Conservation (phyloP, 192 early-diverging fungal species). For the Neocallimastix lanati region DNA sequence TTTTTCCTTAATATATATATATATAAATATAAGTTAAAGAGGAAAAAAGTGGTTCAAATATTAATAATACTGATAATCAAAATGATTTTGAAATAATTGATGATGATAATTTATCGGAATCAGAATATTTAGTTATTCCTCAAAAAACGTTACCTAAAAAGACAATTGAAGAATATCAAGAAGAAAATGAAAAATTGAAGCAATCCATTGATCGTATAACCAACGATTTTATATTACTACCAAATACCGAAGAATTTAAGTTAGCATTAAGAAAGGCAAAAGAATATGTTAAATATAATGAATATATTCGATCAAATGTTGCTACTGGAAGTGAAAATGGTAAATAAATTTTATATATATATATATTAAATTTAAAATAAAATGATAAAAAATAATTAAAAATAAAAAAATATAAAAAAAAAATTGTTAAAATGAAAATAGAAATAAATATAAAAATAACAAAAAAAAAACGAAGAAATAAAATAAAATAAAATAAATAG, state of each 20-base stretch:
- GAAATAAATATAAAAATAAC: too few species aligned
- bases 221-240: neutral
- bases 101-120: neutral
- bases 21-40: too few species aligned
- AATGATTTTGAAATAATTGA: neutral
- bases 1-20: too few species aligned
- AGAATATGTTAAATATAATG: neutral
- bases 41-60: neutral
- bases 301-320: neutral
- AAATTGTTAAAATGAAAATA: too few species aligned
- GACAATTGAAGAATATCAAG: neutral
- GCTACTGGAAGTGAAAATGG: neutral
- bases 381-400: too few species aligned
- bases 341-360: neutral
- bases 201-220: neutral
- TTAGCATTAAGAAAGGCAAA: neutral
- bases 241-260: neutral
- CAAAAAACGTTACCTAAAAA: neutral
- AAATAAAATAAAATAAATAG: too few species aligned
- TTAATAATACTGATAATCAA: neutral
- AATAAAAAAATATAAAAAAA: too few species aligned
- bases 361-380: too few species aligned
- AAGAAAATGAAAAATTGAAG: neutral
- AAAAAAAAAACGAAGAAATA: too few species aligned
- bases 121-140: neutral